These are phyloP conservation scores for Opeltia flavorubescens DNA, from an alignment of 495 filamentous ascomycete species.

Conservation along the genomic window DNA sequence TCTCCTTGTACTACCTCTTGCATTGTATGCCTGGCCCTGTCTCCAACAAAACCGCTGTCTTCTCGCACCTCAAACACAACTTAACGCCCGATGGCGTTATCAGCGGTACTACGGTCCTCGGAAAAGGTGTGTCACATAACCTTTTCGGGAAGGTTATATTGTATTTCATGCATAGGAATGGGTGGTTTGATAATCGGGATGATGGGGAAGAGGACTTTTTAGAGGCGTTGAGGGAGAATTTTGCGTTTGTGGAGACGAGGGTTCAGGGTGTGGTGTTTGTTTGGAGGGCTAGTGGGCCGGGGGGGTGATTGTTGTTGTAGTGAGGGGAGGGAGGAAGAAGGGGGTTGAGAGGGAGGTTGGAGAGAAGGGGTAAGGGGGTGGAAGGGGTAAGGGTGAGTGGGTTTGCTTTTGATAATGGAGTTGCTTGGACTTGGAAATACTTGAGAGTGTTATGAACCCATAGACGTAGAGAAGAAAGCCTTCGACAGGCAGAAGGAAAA, in stretches of 20 bases:
- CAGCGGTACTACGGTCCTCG: background rate
- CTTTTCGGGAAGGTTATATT: slow-evolving; percentile 1
- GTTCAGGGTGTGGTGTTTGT: background rate
- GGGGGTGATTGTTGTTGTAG: background rate
- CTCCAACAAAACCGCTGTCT: slow-evolving; percentile 12
- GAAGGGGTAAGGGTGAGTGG: no score
- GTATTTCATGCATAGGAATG: background rate
- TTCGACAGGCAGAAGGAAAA: no score
- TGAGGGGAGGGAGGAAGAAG: no score
- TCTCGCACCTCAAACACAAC: slow-evolving; percentile 1
- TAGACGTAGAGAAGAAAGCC: no score
- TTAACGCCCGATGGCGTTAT: background rate
- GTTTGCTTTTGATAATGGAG: no score
- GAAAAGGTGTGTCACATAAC: slow-evolving; percentile 1
- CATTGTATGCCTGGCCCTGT: slow-evolving; percentile 23
- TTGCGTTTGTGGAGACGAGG: background rate
- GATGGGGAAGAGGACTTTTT: slow-evolving; percentile 41
- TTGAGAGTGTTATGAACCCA: no score
- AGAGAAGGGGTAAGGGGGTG: no score
- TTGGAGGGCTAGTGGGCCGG: background rate
- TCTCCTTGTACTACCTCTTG: slow-evolving; percentile 27
- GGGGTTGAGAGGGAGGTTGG: no score
- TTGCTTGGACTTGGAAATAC: no score
- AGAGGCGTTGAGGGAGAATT: slow-evolving; percentile 16
- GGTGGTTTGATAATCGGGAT: slow-evolving; percentile 37